Evolutionary conservation across 306 rosid species (phyloP).

Genomic region (Arachis hypogaea): DNA sequence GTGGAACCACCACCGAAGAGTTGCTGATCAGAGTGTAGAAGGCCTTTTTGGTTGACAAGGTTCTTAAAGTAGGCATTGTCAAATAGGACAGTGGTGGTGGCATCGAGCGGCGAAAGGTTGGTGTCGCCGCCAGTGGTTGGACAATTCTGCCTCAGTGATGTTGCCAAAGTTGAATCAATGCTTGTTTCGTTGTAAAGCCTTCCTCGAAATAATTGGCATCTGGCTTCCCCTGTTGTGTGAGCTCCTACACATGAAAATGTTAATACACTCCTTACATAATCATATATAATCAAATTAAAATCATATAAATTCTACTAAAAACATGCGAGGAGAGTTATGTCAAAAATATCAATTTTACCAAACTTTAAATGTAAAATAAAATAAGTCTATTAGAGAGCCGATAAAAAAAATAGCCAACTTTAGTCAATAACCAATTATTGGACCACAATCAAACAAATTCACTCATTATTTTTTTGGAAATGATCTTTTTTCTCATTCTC

Average conservation of each 20-base stretch:
- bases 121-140: constrained; percentile 46
- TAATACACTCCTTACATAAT: background rate
- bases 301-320: too few species aligned
- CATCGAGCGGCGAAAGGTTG: constrained; percentile 61
- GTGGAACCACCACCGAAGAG: constrained; percentile 39
- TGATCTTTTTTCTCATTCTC: too few species aligned
- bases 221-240: constrained; percentile 68
- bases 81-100: constrained; percentile 43
- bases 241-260: constrained; percentile 44
- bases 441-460: too few species aligned
- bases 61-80: constrained; percentile 52
- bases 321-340: too few species aligned
- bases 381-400: too few species aligned
- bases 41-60: constrained; percentile 35
- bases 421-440: too few species aligned
- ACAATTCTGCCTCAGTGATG: constrained; percentile 54
- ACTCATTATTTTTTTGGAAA: too few species aligned
- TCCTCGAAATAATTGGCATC: constrained; percentile 52
- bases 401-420: too few species aligned
- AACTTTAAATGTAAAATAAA: too few species aligned
- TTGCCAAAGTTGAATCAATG: constrained; percentile 51
- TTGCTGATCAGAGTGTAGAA: constrained; percentile 43
- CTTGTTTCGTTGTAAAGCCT: constrained; percentile 56
- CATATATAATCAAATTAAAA: too few species aligned
- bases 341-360: too few species aligned